Evolutionary conservation across 2,329 filamentous ascomycete genomes (phyloP).

Genomic region (Aspergillus versicolor): DNA sequence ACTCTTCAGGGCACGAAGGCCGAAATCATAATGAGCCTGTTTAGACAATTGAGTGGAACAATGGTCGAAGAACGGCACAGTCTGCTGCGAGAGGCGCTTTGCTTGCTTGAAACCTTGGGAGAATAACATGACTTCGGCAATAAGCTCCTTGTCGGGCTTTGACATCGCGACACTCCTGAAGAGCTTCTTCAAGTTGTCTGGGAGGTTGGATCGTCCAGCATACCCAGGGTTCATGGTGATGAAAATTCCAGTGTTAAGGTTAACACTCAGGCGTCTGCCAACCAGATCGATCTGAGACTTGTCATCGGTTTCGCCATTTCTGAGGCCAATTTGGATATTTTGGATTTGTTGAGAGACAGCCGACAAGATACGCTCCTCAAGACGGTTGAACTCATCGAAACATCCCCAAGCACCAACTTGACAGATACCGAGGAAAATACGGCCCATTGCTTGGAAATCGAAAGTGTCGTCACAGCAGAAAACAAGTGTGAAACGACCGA

Average conservation of each 20-base stretch:
- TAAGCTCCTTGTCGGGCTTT: conserved; percentile 98
- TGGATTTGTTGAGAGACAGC: conserved; percentile 99
- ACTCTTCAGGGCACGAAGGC: conserved; percentile 95
- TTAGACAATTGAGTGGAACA: conserved; percentile 81
- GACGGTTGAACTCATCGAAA: conserved; percentile 99
- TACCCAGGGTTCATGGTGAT: conserved; percentile 99
- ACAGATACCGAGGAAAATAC: conserved; percentile 98
- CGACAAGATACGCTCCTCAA: conserved; percentile 95
- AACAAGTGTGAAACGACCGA: conserved; percentile 95
- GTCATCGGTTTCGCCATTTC: conserved; percentile 76
- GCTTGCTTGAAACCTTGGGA: conserved; percentile 98
- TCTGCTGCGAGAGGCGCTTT: conserved; percentile 89
- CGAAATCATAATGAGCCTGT: conserved; percentile 98
- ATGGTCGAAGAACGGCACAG: conserved; percentile 96
- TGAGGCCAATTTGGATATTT: conserved; percentile 95
- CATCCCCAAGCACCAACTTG: conserved; percentile 99
- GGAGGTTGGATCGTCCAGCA: conserved; percentile 93
- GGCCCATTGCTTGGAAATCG: conserved; percentile 99
- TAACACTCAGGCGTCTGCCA: conserved; percentile 84
- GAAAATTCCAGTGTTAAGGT: conserved; percentile 94
- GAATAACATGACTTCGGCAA: conserved; percentile 99
- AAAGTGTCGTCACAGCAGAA: conserved; percentile 99
- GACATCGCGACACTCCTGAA: conserved; percentile 99
- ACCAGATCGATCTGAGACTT: conserved; percentile 92
- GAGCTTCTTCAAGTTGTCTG: conserved; percentile 98